phyloP scores from a whole-genome alignment of 306 rosid genomes.

The peach (Prunus persica) region DNA sequence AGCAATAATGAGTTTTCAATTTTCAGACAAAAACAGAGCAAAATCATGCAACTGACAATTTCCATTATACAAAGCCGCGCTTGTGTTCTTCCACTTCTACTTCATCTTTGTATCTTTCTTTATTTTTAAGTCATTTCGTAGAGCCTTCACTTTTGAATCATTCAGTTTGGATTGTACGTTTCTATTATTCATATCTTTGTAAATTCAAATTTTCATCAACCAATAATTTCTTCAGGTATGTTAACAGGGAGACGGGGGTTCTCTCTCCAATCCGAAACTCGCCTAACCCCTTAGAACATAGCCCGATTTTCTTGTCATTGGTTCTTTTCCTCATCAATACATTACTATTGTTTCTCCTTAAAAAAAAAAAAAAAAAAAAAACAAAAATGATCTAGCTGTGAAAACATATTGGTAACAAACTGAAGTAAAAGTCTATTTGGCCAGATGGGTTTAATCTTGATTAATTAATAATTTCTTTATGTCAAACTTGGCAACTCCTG shows the following conservation, averaged over 20 bases:
- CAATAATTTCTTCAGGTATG: too few species aligned
- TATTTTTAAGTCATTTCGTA: conserved; percentile 34
- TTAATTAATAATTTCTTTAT: neutral
- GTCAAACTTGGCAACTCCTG: neutral
- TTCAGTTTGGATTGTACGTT: conserved; percentile 2
- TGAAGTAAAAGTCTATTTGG: neutral
- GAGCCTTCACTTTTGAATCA: conserved; percentile 45
- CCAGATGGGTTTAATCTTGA: neutral
- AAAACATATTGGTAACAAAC: too few species aligned
- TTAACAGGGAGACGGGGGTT: too few species aligned
- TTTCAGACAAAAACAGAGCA: conserved; percentile 26
- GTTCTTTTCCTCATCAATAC: too few species aligned
- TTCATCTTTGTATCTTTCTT: conserved; percentile 9
- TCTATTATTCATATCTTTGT: neutral
- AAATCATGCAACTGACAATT: conserved; percentile 20
- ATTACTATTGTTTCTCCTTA: too few species aligned
- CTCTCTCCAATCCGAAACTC: too few species aligned
- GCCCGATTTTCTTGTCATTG: too few species aligned
- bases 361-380: too few species aligned
- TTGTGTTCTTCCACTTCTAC: neutral
- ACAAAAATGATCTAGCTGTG: too few species aligned
- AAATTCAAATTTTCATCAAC: neutral
- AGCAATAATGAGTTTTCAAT: conserved; percentile 32
- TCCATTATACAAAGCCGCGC: conserved; percentile 3
- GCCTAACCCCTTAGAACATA: too few species aligned